These are phyloP conservation scores for Aspergillus candidus DNA, from an alignment of 2,329 filamentous ascomycete genomes.

Conservation along the genomic window DNA sequence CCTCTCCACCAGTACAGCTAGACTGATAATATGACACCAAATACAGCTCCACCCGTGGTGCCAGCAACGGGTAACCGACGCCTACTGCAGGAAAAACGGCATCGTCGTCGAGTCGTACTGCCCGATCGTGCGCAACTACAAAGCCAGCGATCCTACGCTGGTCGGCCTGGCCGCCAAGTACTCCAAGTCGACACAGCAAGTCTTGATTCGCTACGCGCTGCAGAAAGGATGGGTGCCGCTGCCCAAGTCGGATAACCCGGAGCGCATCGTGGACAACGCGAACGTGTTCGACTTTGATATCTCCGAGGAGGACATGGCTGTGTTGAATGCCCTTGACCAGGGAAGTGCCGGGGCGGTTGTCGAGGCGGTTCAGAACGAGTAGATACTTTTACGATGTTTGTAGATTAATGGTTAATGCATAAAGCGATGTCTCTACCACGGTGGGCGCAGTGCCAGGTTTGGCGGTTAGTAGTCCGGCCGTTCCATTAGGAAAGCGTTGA, in stretches of 20 bases:
- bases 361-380: constrained; percentile 42
- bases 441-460: constrained; percentile 1
- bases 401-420: constrained; percentile 1
- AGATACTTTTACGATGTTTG: constrained; percentile 9
- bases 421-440: constrained; percentile 2
- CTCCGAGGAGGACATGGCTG: constrained; percentile 51
- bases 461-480: constrained; percentile 26
- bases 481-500: constrained; percentile 82
- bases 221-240: constrained; percentile 70
- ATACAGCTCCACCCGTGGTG: constrained; percentile 64
- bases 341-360: constrained; percentile 44
- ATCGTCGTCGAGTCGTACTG: constrained; percentile 52
- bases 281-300: constrained; percentile 58
- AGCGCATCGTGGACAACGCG: constrained; percentile 61
- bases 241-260: constrained; percentile 66
- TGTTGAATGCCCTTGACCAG: constrained; percentile 48
- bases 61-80: constrained; percentile 56
- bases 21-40: constrained; percentile 11
- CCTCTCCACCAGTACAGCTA: constrained; percentile 10
- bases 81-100: constrained; percentile 48
- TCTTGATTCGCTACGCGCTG: constrained; percentile 73
- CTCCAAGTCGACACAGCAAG: constrained; percentile 66
- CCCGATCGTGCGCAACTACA: constrained; percentile 59
- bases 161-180: constrained; percentile 64
- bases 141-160: constrained; percentile 63